phyloP scores from a whole-genome alignment of 176 grass and related monocot genomes.

The Cocos nucifera region DNA sequence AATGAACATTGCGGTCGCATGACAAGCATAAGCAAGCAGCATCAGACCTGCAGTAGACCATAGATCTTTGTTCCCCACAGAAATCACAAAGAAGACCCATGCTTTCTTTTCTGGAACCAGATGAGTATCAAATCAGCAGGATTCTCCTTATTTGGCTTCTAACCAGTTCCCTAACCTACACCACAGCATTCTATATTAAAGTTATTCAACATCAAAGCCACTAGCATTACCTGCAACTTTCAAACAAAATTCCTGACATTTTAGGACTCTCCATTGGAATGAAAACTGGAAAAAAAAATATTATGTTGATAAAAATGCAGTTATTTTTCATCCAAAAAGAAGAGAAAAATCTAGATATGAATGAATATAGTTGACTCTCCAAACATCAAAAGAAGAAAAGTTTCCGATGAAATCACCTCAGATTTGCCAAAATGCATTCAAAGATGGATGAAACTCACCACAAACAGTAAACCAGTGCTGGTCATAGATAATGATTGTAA shows the following conservation, averaged over 20 bases:
- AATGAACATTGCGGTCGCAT: conserved; percentile 83
- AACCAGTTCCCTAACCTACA: no score
- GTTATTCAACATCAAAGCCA: neutral
- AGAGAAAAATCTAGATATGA: no score
- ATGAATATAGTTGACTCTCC: no score
- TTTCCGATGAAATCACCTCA: no score
- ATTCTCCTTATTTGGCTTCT: no score
- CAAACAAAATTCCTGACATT: neutral
- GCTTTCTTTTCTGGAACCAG: neutral
- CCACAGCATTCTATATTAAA: neutral
- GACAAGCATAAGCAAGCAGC: conserved; percentile 73
- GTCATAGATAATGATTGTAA: no score
- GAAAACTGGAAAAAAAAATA: neutral
- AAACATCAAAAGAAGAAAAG: no score
- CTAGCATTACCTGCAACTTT: neutral
- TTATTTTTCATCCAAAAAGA: no score
- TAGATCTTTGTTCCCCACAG: conserved; percentile 66
- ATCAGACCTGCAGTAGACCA: conserved; percentile 91
- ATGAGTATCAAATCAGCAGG: neutral
- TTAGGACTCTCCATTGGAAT: neutral
- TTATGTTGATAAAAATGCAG: no score
- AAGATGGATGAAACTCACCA: no score
- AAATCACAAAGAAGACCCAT: conserved; percentile 73
- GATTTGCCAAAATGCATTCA: no score
- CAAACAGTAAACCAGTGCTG: no score